These are phyloP conservation scores for Pestalotiopsis sp. DNA, from an alignment of 2,329 filamentous ascomycete genomes.

Conservation along the genomic window DNA sequence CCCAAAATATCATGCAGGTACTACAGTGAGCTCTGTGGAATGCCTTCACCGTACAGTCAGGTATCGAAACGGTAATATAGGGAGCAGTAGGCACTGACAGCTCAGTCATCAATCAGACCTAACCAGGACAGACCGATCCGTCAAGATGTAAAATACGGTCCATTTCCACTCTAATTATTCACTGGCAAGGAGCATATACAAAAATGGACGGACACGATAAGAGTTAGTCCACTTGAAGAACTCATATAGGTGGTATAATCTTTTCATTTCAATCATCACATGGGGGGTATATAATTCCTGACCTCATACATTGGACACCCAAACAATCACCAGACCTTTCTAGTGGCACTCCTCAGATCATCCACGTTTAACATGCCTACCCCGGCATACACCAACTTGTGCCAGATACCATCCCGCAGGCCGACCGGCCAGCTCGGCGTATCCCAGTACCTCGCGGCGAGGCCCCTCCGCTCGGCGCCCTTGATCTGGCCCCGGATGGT, in stretches of 20 bases:
- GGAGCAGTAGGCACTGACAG: no score
- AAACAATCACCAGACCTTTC: constrained; percentile 36
- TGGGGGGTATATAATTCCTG: background rate
- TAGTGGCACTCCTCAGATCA: constrained; percentile 51
- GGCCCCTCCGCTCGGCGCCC: constrained; percentile 46
- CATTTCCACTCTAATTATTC: no score
- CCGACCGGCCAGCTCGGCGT: constrained; percentile 58
- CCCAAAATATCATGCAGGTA: no score
- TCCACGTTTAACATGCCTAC: constrained; percentile 65
- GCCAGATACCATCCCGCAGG: constrained; percentile 58
- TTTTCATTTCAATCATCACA: background rate
- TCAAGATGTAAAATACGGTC: no score
- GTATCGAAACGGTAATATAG: no score
- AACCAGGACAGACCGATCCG: no score
- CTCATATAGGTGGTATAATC: background rate
- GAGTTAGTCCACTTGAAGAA: no score
- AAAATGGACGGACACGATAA: no score
- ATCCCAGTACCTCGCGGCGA: constrained; percentile 64
- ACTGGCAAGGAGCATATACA: no score
- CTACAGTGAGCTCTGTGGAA: no score
- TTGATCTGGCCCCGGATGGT: constrained; percentile 45
- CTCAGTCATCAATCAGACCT: no score
- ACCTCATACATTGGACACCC: background rate
- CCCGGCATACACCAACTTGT: constrained; percentile 54
- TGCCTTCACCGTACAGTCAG: no score